Percentiles rank a stretch among this genome's conserved stretches.
These are phyloP conservation scores for Cyberlindnera mycetangii DNA, from an alignment of 805 yeast species.

Conservation along the genomic window DNA sequence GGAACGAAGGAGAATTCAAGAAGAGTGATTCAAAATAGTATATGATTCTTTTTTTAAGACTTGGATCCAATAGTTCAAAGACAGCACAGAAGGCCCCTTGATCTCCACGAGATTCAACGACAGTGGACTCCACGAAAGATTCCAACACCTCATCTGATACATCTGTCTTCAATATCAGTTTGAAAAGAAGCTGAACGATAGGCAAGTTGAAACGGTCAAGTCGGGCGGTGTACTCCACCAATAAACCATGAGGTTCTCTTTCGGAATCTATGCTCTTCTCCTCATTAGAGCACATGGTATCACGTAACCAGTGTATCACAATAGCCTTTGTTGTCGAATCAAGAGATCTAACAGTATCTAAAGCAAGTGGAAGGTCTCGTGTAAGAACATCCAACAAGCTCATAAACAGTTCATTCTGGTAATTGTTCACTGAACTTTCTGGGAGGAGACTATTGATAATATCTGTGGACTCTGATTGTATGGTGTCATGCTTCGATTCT, in stretches of 20 bases:
- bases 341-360: slow-evolving; percentile 8
- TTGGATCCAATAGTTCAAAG: slow-evolving; percentile 36
- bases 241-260: neutral
- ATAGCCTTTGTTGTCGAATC: neutral
- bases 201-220: slow-evolving; percentile 41
- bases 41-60: slow-evolving; percentile 32
- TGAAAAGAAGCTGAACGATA: slow-evolving; percentile 39
- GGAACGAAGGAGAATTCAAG: slow-evolving; percentile 40
- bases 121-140: slow-evolving; percentile 12
- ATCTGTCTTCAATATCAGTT: slow-evolving; percentile 24
- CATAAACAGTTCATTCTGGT: slow-evolving; percentile 20
- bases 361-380: slow-evolving; percentile 10
- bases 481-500: slow-evolving; percentile 15
- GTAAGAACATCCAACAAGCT: slow-evolving; percentile 20
- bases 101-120: slow-evolving; percentile 2
- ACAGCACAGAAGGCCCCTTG: slow-evolving; percentile 33
- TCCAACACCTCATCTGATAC: slow-evolving; percentile 12
- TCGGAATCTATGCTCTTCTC: neutral
- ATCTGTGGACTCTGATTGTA: slow-evolving; percentile 27
- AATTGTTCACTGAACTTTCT: slow-evolving; percentile 12
- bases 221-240: slow-evolving; percentile 22
- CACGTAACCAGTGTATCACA: slow-evolving; percentile 2
- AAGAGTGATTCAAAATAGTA: slow-evolving; percentile 40
- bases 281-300: slow-evolving; percentile 2
- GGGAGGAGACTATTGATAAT: slow-evolving; percentile 22